These are phyloP conservation scores for Coniophora puteana DNA, from an alignment of 1,284 basidiomycete genomes.

Conservation along the genomic window DNA sequence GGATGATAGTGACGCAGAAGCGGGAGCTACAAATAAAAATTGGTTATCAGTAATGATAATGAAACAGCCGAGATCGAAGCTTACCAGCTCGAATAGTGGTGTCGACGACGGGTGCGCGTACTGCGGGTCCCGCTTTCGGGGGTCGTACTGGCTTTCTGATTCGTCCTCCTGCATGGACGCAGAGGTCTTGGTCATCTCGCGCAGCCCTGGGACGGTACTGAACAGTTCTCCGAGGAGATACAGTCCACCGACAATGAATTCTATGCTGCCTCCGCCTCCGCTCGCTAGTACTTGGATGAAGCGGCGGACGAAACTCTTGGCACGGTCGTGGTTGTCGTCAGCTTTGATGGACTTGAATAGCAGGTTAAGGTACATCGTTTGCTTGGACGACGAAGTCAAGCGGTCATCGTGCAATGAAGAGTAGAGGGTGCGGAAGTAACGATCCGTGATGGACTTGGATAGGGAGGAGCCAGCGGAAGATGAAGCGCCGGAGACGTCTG, in stretches of 20 bases:
- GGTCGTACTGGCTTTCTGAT: conserved; percentile 81
- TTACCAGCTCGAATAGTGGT: conserved; percentile 88
- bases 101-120: conserved; percentile 81
- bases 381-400: conserved; percentile 84
- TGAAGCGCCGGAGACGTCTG: conserved; percentile 29
- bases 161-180: conserved; percentile 38
- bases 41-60: not conserved
- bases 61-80: conserved; percentile 20
- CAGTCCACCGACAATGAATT: conserved; percentile 90
- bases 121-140: conserved; percentile 88
- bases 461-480: conserved; percentile 34
- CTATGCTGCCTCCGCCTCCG: conserved; percentile 70
- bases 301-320: conserved; percentile 84
- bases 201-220: conserved; percentile 66
- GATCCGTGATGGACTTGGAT: conserved; percentile 61
- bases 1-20: conserved; percentile 91
- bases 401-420: conserved; percentile 84
- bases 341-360: conserved; percentile 90
- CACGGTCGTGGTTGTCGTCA: conserved; percentile 64
- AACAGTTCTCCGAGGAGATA: conserved; percentile 80
- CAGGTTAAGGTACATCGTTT: conserved; percentile 97
- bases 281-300: conserved; percentile 81
- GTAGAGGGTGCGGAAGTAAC: conserved; percentile 93
- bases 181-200: conserved; percentile 53
- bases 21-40: conserved; percentile 51